These are phyloP conservation scores for Oldenlandia corymbosa DNA, from an alignment of 257 asterid species.

Conservation along the genomic window DNA sequence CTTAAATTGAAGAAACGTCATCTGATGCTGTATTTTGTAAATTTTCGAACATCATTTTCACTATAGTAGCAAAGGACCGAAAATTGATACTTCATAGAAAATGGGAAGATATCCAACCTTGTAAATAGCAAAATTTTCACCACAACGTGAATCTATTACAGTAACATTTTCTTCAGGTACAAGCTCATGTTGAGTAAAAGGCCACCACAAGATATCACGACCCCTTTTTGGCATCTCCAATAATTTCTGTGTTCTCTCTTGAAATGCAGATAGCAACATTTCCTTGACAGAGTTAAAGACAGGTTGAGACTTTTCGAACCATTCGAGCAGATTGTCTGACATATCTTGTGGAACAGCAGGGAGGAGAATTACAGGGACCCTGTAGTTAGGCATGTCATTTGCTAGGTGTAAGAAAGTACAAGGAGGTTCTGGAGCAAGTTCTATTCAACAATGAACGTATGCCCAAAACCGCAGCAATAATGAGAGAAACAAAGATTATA, in stretches of 20 bases:
- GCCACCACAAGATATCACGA: conserved; percentile 88
- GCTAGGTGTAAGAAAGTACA: neutral
- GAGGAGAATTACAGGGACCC: conserved; percentile 87
- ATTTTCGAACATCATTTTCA: neutral
- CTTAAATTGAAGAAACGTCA: neutral
- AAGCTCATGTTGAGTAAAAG: conserved; percentile 92
- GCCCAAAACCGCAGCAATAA: neutral
- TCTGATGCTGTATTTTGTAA: neutral
- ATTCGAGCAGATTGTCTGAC: conserved; percentile 67
- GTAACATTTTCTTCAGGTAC: conserved; percentile 75
- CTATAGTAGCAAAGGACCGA: neutral
- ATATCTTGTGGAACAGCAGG: conserved; percentile 76
- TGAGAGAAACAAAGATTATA: neutral
- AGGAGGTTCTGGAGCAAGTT: neutral
- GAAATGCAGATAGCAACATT: conserved; percentile 57
- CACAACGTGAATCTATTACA: conserved; percentile 96
- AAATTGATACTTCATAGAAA: neutral
- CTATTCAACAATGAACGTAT: neutral
- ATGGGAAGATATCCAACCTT: conserved; percentile 40
- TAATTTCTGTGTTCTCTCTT: conserved; percentile 52
- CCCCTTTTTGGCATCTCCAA: conserved; percentile 71
- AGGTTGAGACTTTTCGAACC: conserved; percentile 68
- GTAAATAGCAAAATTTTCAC: conserved; percentile 82
- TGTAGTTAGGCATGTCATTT: conserved; percentile 18
- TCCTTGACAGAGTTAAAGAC: conserved; percentile 72